Evolutionary conservation across 345 rosid species (phyloP).

Genomic region (Aquilaria yunnanensis): DNA sequence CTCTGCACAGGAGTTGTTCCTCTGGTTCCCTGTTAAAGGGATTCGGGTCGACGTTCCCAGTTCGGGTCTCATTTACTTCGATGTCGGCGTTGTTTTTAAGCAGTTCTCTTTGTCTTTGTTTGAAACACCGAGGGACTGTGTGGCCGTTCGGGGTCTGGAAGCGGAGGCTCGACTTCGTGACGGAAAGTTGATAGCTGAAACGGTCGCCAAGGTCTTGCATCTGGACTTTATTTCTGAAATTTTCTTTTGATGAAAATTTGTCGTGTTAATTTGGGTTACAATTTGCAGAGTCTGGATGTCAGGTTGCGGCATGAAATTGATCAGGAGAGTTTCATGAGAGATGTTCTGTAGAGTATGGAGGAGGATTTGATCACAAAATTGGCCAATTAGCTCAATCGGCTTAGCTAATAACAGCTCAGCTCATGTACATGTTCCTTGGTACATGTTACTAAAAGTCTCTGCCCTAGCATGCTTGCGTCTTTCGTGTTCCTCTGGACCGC

Average conservation of each 20-base stretch:
- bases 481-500: slow-evolving; percentile 19
- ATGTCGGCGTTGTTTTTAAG: slow-evolving; percentile 75
- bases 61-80: slow-evolving; percentile 78
- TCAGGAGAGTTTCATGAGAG: slow-evolving; percentile 19
- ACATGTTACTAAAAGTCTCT: slow-evolving; percentile 20
- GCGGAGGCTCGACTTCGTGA: slow-evolving; percentile 10
- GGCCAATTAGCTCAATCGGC: slow-evolving; percentile 22
- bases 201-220: slow-evolving; percentile 27
- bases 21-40: slow-evolving; percentile 77
- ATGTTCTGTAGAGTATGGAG: slow-evolving; percentile 21
- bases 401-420: slow-evolving; percentile 6
- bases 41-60: slow-evolving; percentile 74
- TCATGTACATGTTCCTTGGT: slow-evolving; percentile 18
- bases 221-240: background rate
- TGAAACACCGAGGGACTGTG: slow-evolving; percentile 67
- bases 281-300: slow-evolving; percentile 34
- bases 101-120: slow-evolving; percentile 76
- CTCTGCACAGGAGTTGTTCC: slow-evolving; percentile 64
- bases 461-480: slow-evolving; percentile 24
- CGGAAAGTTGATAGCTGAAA: slow-evolving; percentile 12
- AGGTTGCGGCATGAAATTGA: slow-evolving; percentile 19
- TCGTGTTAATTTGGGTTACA: background rate
- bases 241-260: no score
- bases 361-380: slow-evolving; percentile 1
- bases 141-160: slow-evolving; percentile 22